Evolutionary conservation across 1,284 basidiomycete genomes (phyloP).

Genomic region (Acaromyces ingoldii): DNA sequence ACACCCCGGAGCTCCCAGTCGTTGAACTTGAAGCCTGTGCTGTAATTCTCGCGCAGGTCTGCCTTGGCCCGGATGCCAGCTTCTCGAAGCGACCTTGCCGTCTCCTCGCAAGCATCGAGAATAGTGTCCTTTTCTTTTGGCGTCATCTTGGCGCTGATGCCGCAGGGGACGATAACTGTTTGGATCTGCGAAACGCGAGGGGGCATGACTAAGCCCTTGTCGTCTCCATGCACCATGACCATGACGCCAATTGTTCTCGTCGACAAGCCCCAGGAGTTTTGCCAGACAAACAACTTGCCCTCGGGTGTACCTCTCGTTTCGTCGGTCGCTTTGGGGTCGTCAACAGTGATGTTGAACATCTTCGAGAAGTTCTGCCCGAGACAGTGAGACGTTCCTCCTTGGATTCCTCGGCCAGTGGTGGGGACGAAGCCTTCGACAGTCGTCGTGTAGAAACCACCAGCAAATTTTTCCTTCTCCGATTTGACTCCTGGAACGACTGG

Average conservation of each 20-base stretch:
- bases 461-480: constrained; percentile 99
- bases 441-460: constrained; percentile 94
- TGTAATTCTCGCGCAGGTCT: constrained; percentile 90
- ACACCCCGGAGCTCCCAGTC: constrained; percentile 92
- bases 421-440: constrained; percentile 98
- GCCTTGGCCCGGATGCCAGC: constrained; percentile 78
- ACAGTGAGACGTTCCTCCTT: constrained; percentile 95
- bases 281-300: constrained; percentile 78
- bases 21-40: constrained; percentile 98
- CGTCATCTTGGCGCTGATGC: constrained; percentile 61
- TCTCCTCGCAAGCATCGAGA: constrained; percentile 63
- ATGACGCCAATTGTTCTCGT: constrained; percentile 96
- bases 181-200: constrained; percentile 90
- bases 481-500: constrained; percentile 95
- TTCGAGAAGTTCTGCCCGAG: constrained; percentile 97
- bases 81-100: constrained; percentile 58
- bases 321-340: constrained; percentile 60
- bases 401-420: constrained; percentile 93
- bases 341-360: constrained; percentile 98
- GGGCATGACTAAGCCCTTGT: constrained; percentile 92
- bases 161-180: constrained; percentile 86
- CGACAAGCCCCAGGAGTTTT: constrained; percentile 97
- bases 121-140: constrained; percentile 62
- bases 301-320: constrained; percentile 42
- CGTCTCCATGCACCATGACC: constrained; percentile 99